These are phyloP conservation scores for Alternaria atra DNA, from an alignment of 2,329 filamentous ascomycete species.

Conservation along the genomic window DNA sequence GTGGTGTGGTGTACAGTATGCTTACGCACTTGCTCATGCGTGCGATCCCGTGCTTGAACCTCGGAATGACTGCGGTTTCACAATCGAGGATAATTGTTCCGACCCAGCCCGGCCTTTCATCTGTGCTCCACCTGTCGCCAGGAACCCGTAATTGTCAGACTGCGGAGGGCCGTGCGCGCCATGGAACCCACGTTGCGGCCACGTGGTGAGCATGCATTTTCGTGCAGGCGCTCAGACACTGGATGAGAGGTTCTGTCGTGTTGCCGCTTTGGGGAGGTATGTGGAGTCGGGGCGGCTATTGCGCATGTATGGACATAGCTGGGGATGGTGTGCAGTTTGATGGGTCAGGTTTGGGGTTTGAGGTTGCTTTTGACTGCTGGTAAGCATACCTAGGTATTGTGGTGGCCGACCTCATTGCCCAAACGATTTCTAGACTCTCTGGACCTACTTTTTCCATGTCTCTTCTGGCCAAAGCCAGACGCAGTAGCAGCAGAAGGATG, in stretches of 20 bases:
- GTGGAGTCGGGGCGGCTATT: background rate
- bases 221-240: slow-evolving; percentile 17
- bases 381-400: background rate
- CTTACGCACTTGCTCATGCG: background rate
- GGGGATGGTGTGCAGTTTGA: background rate
- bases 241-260: slow-evolving; percentile 4
- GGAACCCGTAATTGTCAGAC: background rate
- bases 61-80: slow-evolving; percentile 4
- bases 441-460: background rate
- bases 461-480: background rate
- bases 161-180: slow-evolving; percentile 8
- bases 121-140: slow-evolving; percentile 4
- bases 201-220: slow-evolving; percentile 15
- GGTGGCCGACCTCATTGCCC: background rate
- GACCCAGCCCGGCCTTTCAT: slow-evolving; percentile 1
- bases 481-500: too few species aligned
- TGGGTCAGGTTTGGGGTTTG: background rate
- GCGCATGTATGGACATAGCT: slow-evolving; percentile 1
- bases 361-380: background rate
- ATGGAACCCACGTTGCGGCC: slow-evolving; percentile 11
- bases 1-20: background rate
- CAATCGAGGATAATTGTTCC: background rate
- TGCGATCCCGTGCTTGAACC: background rate
- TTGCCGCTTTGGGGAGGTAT: background rate
- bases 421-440: background rate